phyloP scores from a whole-genome alignment of 345 rosid species.

The Nephelium lappaceum region DNA sequence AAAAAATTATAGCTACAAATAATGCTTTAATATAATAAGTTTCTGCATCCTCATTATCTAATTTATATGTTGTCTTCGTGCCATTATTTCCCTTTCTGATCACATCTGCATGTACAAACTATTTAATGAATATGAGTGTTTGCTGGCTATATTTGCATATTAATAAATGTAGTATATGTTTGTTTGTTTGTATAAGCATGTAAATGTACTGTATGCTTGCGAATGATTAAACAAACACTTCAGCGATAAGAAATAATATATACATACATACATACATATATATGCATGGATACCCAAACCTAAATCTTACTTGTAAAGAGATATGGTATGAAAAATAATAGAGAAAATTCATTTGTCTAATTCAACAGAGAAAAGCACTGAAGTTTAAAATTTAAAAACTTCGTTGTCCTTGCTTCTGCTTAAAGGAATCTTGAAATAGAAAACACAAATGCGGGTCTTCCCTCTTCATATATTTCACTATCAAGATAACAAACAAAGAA shows the following conservation, averaged over 20 bases:
- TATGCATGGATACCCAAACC: slow-evolving; percentile 3
- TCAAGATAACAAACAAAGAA: slow-evolving; percentile 10
- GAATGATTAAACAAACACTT: background rate
- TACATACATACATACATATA: background rate
- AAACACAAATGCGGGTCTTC: slow-evolving; percentile 7
- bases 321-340: background rate
- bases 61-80: background rate
- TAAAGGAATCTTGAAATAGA: slow-evolving; percentile 22
- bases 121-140: background rate
- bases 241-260: background rate
- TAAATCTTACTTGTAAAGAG: slow-evolving; percentile 17
- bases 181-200: background rate
- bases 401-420: slow-evolving; percentile 14
- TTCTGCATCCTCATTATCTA: background rate
- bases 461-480: background rate
- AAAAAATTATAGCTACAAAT: background rate
- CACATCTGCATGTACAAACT: background rate
- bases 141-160: background rate
- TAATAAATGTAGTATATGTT: background rate
- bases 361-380: background rate
- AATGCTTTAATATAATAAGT: background rate
- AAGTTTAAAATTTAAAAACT: background rate
- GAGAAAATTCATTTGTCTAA: slow-evolving; percentile 2
- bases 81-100: background rate
- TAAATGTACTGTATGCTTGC: too few relatives aligned